These are phyloP conservation scores for Brassica hybrid DNA, from an alignment of 441 rosid species.

Conservation along the genomic window DNA sequence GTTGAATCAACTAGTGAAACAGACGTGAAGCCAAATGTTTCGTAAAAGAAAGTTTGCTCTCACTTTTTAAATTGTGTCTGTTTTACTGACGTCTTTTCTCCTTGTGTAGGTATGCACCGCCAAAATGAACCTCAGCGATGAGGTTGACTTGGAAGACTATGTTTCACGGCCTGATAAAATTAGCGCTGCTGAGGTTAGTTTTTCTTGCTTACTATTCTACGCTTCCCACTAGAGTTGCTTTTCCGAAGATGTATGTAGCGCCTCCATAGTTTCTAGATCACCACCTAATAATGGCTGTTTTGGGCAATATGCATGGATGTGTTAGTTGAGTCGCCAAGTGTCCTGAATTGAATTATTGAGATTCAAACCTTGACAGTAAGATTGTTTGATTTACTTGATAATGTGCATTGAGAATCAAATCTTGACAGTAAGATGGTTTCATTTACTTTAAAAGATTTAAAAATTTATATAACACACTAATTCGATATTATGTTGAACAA, in stretches of 20 bases:
- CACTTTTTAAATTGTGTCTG: not conserved
- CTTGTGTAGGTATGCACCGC: slow-evolving; percentile 87
- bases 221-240: slow-evolving; percentile 5
- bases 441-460: too few species aligned
- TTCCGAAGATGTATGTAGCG: not conserved
- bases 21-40: slow-evolving; percentile 5
- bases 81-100: slow-evolving; percentile 7
- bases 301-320: not conserved
- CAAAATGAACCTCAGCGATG: slow-evolving; percentile 96
- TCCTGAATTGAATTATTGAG: slow-evolving; percentile 10
- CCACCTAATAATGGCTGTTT: slow-evolving; percentile 10
- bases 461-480: not conserved
- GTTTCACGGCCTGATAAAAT: slow-evolving; percentile 98
- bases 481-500: slow-evolving; percentile 2
- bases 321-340: slow-evolving; percentile 11
- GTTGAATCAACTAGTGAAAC: not conserved
- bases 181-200: slow-evolving; percentile 95
- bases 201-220: slow-evolving; percentile 12
- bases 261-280: not conserved
- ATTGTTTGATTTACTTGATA: not conserved
- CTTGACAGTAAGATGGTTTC: too few species aligned
- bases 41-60: not conserved
- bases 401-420: not conserved
- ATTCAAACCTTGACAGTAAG: slow-evolving; percentile 11
- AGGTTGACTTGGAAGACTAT: slow-evolving; percentile 98